Evolutionary conservation across 2,329 filamentous ascomycete species (phyloP).

Genomic region (Beauveria sp.): DNA sequence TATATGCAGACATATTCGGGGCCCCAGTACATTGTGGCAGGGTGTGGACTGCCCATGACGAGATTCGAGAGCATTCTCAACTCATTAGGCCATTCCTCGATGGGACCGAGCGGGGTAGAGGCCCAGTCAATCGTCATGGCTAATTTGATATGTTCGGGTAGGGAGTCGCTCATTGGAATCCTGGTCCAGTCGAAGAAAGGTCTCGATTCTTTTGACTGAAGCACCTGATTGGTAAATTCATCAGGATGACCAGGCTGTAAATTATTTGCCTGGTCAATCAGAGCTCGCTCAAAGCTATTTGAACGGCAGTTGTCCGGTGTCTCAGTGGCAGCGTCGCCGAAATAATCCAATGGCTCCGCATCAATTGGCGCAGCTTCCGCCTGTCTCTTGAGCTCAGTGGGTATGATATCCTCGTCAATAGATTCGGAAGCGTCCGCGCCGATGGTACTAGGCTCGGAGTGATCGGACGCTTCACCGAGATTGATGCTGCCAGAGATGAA

Average conservation of each 20-base stretch:
- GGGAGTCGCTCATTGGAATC: slow-evolving; percentile 52
- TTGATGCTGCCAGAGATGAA: slow-evolving; percentile 53
- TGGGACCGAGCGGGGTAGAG: slow-evolving; percentile 64
- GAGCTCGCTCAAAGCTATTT: background rate
- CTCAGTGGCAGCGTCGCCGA: slow-evolving; percentile 26
- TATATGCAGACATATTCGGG: slow-evolving; percentile 60
- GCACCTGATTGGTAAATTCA: slow-evolving; percentile 34
- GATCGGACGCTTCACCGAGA: slow-evolving; percentile 22
- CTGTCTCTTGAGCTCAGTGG: background rate
- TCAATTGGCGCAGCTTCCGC: slow-evolving; percentile 19
- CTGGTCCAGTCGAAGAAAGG: slow-evolving; percentile 77
- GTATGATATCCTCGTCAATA: background rate
- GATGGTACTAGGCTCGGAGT: slow-evolving; percentile 26
- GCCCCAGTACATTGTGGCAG: slow-evolving; percentile 75
- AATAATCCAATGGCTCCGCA: slow-evolving; percentile 33
- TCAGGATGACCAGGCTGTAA: slow-evolving; percentile 27
- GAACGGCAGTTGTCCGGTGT: slow-evolving; percentile 15
- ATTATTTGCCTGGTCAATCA: background rate
- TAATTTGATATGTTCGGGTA: slow-evolving; percentile 66
- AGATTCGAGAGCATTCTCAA: slow-evolving; percentile 73
- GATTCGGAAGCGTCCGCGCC: slow-evolving; percentile 15
- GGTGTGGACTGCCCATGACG: slow-evolving; percentile 71
- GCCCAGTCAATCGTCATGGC: slow-evolving; percentile 67
- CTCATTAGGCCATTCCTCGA: slow-evolving; percentile 64
- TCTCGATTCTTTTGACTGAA: slow-evolving; percentile 27